These are phyloP conservation scores for Neofusicoccum kwambonambiense DNA, from an alignment of 2,329 filamentous ascomycete genomes.

Conservation along the genomic window DNA sequence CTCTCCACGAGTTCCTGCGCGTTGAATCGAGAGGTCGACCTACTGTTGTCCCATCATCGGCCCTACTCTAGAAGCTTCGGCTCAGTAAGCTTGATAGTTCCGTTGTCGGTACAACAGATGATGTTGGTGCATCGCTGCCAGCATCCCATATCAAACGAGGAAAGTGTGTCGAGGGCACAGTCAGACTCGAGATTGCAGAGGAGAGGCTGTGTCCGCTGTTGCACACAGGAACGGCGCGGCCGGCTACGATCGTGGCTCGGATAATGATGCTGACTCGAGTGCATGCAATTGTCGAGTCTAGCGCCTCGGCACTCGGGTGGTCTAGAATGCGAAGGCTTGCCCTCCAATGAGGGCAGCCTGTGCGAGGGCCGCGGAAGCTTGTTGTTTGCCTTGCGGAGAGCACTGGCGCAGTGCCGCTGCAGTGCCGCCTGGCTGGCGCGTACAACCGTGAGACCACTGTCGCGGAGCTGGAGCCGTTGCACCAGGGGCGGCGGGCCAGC, in stretches of 20 bases:
- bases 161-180: too few relatives aligned
- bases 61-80: slow-evolving; percentile 3
- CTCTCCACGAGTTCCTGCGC: too few relatives aligned
- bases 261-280: neutral
- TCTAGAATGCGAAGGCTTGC: neutral
- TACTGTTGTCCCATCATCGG: neutral
- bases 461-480: neutral
- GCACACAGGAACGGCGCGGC: neutral
- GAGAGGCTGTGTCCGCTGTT: neutral
- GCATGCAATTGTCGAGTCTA: neutral
- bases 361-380: neutral
- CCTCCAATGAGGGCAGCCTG: neutral
- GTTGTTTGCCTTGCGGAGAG: neutral
- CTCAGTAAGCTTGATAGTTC: neutral
- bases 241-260: neutral
- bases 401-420: neutral
- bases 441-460: neutral
- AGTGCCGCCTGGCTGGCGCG: neutral
- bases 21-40: too few relatives aligned
- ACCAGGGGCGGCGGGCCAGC: neutral
- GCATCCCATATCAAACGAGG: neutral
- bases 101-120: neutral
- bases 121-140: neutral
- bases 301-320: neutral
- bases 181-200: neutral